Percentiles rank a stretch among this genome's conserved stretches.
Evolutionary conservation across 2,329 filamentous ascomycete genomes (phyloP).

Genomic region (Huntiella savannae): DNA sequence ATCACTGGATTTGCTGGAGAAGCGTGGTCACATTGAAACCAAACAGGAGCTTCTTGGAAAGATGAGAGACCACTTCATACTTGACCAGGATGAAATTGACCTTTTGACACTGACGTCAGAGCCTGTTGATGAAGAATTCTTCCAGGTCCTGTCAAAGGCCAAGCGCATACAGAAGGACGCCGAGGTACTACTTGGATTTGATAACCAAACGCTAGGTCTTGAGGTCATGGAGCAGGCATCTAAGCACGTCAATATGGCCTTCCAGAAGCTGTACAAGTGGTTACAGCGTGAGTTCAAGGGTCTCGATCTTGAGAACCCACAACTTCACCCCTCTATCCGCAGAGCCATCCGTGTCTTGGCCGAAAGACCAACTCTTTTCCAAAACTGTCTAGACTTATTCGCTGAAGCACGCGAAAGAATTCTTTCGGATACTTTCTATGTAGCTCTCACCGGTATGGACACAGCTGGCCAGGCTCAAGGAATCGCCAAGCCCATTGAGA

Average conservation of each 20-base stretch:
- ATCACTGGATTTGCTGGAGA: conserved; percentile 50
- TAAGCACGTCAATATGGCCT: conserved; percentile 69
- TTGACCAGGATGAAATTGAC: conserved; percentile 65
- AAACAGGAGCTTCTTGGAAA: conserved; percentile 63
- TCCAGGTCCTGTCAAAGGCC: conserved; percentile 53
- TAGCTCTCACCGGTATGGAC: conserved; percentile 59
- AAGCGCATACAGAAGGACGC: conserved; percentile 82
- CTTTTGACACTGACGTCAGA: conserved; percentile 59
- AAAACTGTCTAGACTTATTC: conserved; percentile 84
- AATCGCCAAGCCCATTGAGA: conserved; percentile 73
- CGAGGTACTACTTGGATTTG: conserved; percentile 71
- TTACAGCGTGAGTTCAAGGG: conserved; percentile 84
- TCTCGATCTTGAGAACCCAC: conserved; percentile 81
- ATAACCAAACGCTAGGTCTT: conserved; percentile 70
- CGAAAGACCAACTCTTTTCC: conserved; percentile 75
- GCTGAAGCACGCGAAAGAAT: conserved; percentile 75
- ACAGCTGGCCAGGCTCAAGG: conserved; percentile 38
- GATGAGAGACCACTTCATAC: conserved; percentile 65
- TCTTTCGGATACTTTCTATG: conserved; percentile 74
- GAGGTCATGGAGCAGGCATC: conserved; percentile 86
- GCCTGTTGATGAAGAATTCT: conserved; percentile 73
- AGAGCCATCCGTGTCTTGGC: conserved; percentile 71
- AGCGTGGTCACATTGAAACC: conserved; percentile 54
- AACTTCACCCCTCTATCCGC: conserved; percentile 71
- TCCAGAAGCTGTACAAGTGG: conserved; percentile 93